A percentile compares a stretch with the other conserved stretches of the same genome.
Conservation (phyloP, 192 early-diverging fungal species). For the Bifiguratus adelaidae region DNA sequence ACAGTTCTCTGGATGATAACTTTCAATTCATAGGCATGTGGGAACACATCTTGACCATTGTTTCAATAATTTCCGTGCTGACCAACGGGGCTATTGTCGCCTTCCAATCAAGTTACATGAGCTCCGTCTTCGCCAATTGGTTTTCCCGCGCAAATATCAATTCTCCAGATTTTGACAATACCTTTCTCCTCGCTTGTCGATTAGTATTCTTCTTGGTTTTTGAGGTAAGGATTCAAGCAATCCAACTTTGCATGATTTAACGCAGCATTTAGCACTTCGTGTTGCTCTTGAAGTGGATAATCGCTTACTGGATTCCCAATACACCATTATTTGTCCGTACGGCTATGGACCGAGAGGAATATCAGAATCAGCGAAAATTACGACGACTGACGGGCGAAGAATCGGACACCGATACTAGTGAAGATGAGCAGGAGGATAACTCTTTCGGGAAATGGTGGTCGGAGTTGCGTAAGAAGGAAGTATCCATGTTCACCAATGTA, state of each 20-base stretch:
- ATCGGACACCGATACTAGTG: no score
- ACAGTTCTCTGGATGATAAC: background rate
- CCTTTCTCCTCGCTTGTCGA: slow-evolving; percentile 10
- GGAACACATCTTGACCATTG: slow-evolving; percentile 15
- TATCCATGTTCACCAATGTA: no score
- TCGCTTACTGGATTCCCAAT: slow-evolving; percentile 22
- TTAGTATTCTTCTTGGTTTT: slow-evolving; percentile 25
- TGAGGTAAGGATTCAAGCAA: slow-evolving; percentile 1
- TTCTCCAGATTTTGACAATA: no score
- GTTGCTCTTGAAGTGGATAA: slow-evolving; percentile 16
- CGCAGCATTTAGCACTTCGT: slow-evolving; percentile 13
- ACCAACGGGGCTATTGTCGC: slow-evolving; percentile 27
- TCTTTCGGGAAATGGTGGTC: no score
- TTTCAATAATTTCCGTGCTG: slow-evolving; percentile 23
- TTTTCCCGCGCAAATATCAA: background rate
- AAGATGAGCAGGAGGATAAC: no score
- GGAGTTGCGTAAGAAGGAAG: no score
- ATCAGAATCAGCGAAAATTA: slow-evolving; percentile 5
- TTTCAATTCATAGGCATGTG: slow-evolving; percentile 18
- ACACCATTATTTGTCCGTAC: slow-evolving; percentile 16
- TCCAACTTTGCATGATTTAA: background rate
- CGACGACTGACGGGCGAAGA: no score
- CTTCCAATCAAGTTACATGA: slow-evolving; percentile 28
- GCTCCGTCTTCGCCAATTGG: slow-evolving; percentile 1
- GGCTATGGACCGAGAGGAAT: slow-evolving; percentile 26